phyloP scores from a whole-genome alignment of 2,329 filamentous ascomycete genomes.

The Fusarium udum region DNA sequence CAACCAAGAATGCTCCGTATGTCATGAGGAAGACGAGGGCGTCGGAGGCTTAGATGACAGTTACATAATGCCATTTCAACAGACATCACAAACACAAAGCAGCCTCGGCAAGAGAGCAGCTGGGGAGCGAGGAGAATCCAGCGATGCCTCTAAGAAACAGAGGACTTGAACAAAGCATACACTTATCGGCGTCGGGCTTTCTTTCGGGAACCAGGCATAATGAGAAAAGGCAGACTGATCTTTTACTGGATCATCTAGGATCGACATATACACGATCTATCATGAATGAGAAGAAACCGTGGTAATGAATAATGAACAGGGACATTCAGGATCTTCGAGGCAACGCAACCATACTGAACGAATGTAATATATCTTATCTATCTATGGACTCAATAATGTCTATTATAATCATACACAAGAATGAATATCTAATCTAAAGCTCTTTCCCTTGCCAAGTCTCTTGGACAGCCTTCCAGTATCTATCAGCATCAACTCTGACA shows the following conservation, averaged over 20 bases:
- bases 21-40: conserved; percentile 54
- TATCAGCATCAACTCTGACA: conserved; percentile 53
- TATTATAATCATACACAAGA: background rate
- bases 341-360: background rate
- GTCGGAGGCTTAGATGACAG: conserved; percentile 53
- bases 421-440: background rate
- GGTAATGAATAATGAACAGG: background rate
- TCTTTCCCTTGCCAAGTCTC: conserved; percentile 55
- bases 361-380: background rate
- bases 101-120: conserved; percentile 32
- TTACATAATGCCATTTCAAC: conserved; percentile 5
- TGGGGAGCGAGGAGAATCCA: conserved; percentile 32
- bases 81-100: background rate
- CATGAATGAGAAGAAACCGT: background rate
- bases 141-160: conserved; percentile 44
- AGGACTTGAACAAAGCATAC: conserved; percentile 38
- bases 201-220: background rate
- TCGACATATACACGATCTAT: background rate
- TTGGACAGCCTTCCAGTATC: conserved; percentile 62
- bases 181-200: background rate
- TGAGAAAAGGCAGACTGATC: too few species aligned
- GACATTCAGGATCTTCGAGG: background rate
- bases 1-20: conserved; percentile 59
- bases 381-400: background rate
- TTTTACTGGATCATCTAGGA: background rate